These are phyloP conservation scores for Carex sylvatica DNA, from an alignment of 202 grass and related monocot species.

Conservation along the genomic window DNA sequence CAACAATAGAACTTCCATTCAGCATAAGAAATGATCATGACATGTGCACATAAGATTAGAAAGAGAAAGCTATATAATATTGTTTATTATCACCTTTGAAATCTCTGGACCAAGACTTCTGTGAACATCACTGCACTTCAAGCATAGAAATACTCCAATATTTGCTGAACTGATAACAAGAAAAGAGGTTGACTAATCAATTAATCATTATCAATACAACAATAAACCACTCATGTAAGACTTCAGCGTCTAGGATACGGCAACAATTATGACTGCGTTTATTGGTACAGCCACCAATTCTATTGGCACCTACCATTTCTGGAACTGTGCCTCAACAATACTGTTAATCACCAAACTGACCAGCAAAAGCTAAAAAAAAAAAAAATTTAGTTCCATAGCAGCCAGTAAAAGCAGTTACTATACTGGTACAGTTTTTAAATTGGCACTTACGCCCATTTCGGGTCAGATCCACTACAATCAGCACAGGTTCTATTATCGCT, in stretches of 20 bases:
- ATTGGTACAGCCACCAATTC: neutral
- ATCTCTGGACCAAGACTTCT: conserved; percentile 79
- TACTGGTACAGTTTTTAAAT: conserved; percentile 28
- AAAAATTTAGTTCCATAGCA: neutral
- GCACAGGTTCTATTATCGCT: conserved; percentile 86
- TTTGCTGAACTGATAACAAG: conserved; percentile 67
- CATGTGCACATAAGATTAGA: neutral
- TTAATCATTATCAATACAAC: conserved; percentile 6
- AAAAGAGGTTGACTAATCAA: neutral
- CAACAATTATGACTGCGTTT: neutral
- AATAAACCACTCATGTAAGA: neutral
- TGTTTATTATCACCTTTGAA: conserved; percentile 61
- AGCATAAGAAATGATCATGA: neutral
- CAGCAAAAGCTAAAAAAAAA: neutral
- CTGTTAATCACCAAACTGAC: neutral
- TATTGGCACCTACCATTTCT: neutral
- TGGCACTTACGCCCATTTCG: conserved; percentile 90
- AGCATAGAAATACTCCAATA: conserved; percentile 97
- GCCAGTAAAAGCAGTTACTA: neutral
- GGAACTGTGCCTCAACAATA: neutral
- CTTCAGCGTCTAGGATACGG: conserved; percentile 4
- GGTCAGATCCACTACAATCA: conserved; percentile 86
- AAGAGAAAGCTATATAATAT: conserved; percentile 4
- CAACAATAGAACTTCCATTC: neutral
- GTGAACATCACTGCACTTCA: conserved; percentile 96